A percentile compares a stretch with the other conserved stretches of the same genome.
Evolutionary conservation across 176 grass and related monocot species (phyloP).

Genomic region (Bolboschoenus planiculmis): DNA sequence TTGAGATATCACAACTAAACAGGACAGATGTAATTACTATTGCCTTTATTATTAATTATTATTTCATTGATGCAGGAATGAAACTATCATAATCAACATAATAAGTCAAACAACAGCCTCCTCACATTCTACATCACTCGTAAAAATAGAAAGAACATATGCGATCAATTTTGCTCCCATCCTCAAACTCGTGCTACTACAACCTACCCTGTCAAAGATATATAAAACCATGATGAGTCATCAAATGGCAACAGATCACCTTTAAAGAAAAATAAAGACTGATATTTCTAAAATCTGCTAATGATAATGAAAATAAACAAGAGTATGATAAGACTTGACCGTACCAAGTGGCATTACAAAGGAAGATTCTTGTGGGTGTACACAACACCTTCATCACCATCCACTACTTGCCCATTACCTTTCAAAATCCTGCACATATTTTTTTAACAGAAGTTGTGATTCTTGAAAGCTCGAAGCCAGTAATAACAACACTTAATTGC

Average conservation of each 20-base stretch:
- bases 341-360: slow-evolving; percentile 36
- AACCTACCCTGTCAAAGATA: not conserved
- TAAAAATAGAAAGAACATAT: not conserved
- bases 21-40: not conserved
- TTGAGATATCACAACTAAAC: not conserved
- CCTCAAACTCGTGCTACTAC: not conserved
- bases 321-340: not conserved
- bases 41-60: not conserved
- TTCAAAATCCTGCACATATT: slow-evolving; percentile 62
- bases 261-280: not conserved
- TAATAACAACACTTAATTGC: not conserved
- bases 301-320: not conserved
- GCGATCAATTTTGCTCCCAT: not conserved
- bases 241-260: not conserved
- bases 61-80: not conserved
- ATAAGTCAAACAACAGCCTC: not conserved
- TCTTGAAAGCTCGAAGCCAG: not conserved
- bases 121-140: not conserved
- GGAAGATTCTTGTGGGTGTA: slow-evolving; percentile 79
- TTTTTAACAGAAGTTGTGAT: not conserved
- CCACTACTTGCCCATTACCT: slow-evolving; percentile 73
- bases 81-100: not conserved
- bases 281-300: not conserved
- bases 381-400: slow-evolving; percentile 57
- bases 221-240: not conserved